Conservation (phyloP, 768 basidiomycete genomes). For the Boletus speciosus region DNA sequence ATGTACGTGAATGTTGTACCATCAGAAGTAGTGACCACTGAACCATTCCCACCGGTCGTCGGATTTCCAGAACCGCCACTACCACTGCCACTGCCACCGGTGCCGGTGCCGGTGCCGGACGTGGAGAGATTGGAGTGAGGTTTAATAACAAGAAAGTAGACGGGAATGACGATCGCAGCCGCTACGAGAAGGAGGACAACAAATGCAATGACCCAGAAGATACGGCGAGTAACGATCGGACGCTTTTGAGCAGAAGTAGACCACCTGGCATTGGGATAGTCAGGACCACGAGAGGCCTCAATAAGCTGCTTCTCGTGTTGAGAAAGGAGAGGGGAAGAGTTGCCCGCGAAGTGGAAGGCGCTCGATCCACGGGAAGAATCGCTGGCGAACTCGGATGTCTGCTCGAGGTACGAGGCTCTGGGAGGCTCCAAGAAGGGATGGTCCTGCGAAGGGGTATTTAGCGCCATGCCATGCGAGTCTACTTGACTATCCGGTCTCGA, state of each 20-base stretch:
- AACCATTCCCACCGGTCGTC: slow-evolving; percentile 64
- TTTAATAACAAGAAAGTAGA: slow-evolving; percentile 33
- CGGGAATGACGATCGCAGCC: slow-evolving; percentile 41
- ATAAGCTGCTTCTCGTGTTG: slow-evolving; percentile 15
- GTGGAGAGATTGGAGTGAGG: slow-evolving; percentile 9
- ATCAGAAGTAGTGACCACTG: slow-evolving; percentile 56
- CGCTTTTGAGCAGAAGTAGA: slow-evolving; percentile 11
- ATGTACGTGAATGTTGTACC: slow-evolving; percentile 73
- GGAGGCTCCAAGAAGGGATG: slow-evolving; percentile 12
- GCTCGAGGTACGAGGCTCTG: slow-evolving; percentile 26
- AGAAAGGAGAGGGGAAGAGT: slow-evolving; percentile 25
- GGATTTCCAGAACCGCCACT: slow-evolving; percentile 3
- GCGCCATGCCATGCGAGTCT: slow-evolving; percentile 8
- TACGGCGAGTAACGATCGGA: slow-evolving; percentile 16
- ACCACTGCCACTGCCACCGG: not conserved
- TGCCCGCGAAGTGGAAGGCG: slow-evolving; percentile 16
- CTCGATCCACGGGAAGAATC: slow-evolving; percentile 23
- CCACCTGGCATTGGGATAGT: not conserved
- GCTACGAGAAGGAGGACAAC: slow-evolving; percentile 30
- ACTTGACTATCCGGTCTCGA: slow-evolving; percentile 19
- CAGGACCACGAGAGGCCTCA: slow-evolving; percentile 2
- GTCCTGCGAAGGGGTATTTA: slow-evolving; percentile 10
- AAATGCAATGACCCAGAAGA: slow-evolving; percentile 30
- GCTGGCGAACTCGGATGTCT: slow-evolving; percentile 15
- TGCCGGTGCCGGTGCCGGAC: not conserved